Evolutionary conservation across 2,329 filamentous ascomycete genomes (phyloP).

Genomic region (Xylaria multiplex): DNA sequence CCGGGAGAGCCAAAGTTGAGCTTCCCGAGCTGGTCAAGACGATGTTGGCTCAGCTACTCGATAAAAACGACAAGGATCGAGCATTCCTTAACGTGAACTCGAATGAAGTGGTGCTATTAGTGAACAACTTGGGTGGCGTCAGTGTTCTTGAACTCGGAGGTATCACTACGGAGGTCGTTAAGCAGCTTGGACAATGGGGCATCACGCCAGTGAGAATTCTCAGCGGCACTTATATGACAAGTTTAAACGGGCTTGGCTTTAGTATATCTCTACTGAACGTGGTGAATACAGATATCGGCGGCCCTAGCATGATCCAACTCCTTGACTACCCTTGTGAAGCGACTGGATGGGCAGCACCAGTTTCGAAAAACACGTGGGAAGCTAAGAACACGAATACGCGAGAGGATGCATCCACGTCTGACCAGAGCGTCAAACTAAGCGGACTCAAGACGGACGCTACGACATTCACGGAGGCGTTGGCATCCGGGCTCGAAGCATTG

Average conservation of each 20-base stretch:
- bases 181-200: constrained; percentile 68
- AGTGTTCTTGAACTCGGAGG: constrained; percentile 77
- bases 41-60: constrained; percentile 77
- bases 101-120: constrained; percentile 72
- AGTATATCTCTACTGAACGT: constrained; percentile 77
- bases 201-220: constrained; percentile 73
- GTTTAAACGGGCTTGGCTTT: constrained; percentile 79
- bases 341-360: constrained; percentile 74
- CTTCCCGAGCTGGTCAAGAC: constrained; percentile 66
- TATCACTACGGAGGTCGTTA: constrained; percentile 74
- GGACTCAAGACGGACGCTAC: constrained; percentile 64
- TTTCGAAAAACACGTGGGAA: constrained; percentile 72
- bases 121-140: constrained; percentile 82
- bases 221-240: constrained; percentile 80
- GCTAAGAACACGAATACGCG: constrained; percentile 60
- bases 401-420: constrained; percentile 51
- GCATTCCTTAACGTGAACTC: constrained; percentile 72
- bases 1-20: constrained; percentile 61
- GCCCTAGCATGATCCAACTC: constrained; percentile 72
- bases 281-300: constrained; percentile 65
- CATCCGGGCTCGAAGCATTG: constrained; percentile 67
- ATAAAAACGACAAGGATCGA: constrained; percentile 73
- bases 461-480: constrained; percentile 62
- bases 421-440: constrained; percentile 54
- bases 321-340: constrained; percentile 76